Conservation (phyloP, 1,284 basidiomycete genomes). For the Cryptococcus sp. region DNA sequence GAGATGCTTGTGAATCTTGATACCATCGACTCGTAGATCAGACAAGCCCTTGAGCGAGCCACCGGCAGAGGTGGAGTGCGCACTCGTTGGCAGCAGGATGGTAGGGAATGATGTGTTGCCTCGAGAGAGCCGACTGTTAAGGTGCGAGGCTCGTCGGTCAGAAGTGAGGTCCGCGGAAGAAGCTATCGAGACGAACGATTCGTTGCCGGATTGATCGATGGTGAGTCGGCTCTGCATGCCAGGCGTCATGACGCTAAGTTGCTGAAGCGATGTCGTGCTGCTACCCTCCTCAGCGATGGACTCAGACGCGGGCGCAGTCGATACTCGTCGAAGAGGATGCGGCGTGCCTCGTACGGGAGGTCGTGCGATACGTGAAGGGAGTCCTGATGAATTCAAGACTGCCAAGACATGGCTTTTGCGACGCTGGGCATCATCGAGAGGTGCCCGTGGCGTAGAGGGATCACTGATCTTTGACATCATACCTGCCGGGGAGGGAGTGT, state of each 20-base stretch:
- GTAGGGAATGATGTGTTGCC: constrained; percentile 48
- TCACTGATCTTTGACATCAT: constrained; percentile 21
- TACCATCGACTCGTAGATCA: constrained; percentile 43
- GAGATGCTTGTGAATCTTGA: constrained; percentile 52
- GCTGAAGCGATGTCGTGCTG: constrained; percentile 1
- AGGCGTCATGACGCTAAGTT: constrained; percentile 4
- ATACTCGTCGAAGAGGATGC: constrained; percentile 39
- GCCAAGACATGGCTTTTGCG: constrained; percentile 46
- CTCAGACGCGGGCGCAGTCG: constrained; percentile 27
- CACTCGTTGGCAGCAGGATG: constrained; percentile 35
- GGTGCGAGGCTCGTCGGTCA: constrained; percentile 39
- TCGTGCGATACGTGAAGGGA: constrained; percentile 25
- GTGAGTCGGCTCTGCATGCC: constrained; percentile 9
- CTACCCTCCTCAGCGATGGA: constrained; percentile 35
- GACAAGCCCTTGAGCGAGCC: constrained; percentile 25
- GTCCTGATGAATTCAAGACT: constrained; percentile 35
- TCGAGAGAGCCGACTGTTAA: constrained; percentile 23
- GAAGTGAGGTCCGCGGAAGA: constrained; percentile 51
- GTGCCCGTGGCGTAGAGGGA: constrained; percentile 36
- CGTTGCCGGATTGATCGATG: constrained; percentile 24
- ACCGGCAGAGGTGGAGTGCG: constrained; percentile 21
- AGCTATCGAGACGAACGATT: constrained; percentile 51
- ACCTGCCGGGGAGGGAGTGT: constrained; percentile 29
- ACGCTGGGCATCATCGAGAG: constrained; percentile 38
- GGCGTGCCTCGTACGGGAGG: constrained; percentile 35